Evolutionary conservation across 192 early-diverging fungal species (phyloP), one percentile per base, ranked within the genome.

Genomic region (Backusella australiensis): DNA sequence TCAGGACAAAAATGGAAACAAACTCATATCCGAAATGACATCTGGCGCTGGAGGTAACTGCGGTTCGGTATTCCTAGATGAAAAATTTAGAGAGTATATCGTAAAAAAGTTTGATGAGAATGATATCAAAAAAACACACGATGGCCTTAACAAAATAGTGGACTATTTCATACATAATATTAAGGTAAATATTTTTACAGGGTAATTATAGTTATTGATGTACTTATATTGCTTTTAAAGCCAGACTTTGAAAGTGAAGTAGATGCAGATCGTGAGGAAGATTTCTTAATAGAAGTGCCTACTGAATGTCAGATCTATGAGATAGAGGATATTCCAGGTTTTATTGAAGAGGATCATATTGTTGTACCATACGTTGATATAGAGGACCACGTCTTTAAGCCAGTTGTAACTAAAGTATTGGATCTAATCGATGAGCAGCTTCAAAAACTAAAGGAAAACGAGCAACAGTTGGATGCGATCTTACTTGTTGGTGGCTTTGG

Each of bases 401-500:
- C 84, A 26, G 85, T 87, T 41, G 79, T 86, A 19, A 74, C 82
- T 35, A 78, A 86, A 49, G 83, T 88, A 0, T 44, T 88, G 36
- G 70, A 75, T 8, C 56, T 86, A 35, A 86, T 88, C 65, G 80
- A 88, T 26, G 80, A 81, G 5, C 86, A 88, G 67, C 63, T 88
- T 85, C 39, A 42, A 70, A 46, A 68, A 69, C 11, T 81, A 83
- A 75, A 75, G 80, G n/a, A 80, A 75, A 39, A 78, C 75, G 32
- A 77, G 67, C 17, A 80, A 63, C 66, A 65, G 15, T 73, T 84
- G 29, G 79, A 82, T 9, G 84, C 87, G 15, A 83, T 88, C 19
- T 85, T 88, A 46, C 77, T 88, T 72, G 87, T 86, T 7, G 87
- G 87, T 69, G 87, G 86, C 19, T 89, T 89, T 44, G 84, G 86